phyloP scores from a whole-genome alignment of 1,139 yeast genomes.

The Hanseniaspora sp. region DNA sequence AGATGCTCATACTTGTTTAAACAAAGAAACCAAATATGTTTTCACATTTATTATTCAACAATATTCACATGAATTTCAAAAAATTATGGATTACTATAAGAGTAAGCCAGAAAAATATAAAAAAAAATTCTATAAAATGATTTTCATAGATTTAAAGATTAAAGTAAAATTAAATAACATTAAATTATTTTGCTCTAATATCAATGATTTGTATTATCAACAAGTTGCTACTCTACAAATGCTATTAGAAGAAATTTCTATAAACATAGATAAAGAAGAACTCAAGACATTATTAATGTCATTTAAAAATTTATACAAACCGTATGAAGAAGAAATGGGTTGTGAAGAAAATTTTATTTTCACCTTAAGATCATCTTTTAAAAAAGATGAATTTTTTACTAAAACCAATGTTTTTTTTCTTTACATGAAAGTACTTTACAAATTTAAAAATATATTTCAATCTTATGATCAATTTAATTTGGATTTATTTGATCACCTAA shows the following conservation, averaged over 20 bases:
- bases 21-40: neutral
- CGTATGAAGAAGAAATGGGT: neutral
- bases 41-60: neutral
- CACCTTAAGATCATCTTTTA: neutral
- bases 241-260: neutral
- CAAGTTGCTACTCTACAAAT: neutral
- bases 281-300: neutral
- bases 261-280: neutral
- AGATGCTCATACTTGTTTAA: neutral
- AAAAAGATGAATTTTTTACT: neutral
- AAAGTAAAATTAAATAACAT: neutral
- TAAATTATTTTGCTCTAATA: neutral
- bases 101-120: neutral
- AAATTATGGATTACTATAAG: slow-evolving; percentile 3
- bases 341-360: slow-evolving; percentile 3
- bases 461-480: neutral
- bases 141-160: neutral
- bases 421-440: neutral
- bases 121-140: neutral
- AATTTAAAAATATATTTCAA: neutral
- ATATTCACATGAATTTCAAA: slow-evolving; percentile 4
- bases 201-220: neutral
- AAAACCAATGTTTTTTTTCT: neutral
- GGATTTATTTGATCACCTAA: neutral
- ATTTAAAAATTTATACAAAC: neutral